Base-by-base conservation (phyloP, 345 rosid genomes). In the Limnanthes douglasii region DNA sequence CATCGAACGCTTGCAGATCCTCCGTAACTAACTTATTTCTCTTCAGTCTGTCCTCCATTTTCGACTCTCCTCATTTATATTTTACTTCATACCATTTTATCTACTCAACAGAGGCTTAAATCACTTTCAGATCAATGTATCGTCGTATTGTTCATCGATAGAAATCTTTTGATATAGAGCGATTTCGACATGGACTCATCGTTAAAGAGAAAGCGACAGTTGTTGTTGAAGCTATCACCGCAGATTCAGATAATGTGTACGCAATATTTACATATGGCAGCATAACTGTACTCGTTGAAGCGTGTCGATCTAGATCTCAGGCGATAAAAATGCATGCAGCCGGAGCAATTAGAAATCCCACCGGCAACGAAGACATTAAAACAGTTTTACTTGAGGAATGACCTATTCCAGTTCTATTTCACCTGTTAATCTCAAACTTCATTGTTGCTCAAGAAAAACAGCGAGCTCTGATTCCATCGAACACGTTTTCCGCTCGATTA, bases 131-230 rank as follows among this genome's bases (percentile, higher is more conserved):
- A 56, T 46, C 80, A 74, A 54, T 68, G 74, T 43, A 29, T 61
- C 10, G 54, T 51, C 53, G 35, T 50, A 21, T 50, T 74, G 30
- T 62, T 75, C 65, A 41, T 60, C 41, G 81, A 78, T 42, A 82
- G 86, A 15, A 83, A 83, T 63, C 86, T 83, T 18, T 60, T 58
- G 23, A 72, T 78, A 65, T 90, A 83, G 61, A 78, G 90, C 61
- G 95, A 83, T 65, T 86, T 83, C 43, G 90, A 83, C 43, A 78
- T 78, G n/a, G 66, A 76, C 39, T 63, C 82, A 11, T 37, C 79
- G 8, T 50, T 3, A 21, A 21, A 21, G 24, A 21, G 24, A 21
- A 21, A 21, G 7, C 24, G 7, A 21, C 7, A 4, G 24, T 21
- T 21, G 24, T 7, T 21, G 24, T 21, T 7, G 24, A 21, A 21